Base-by-base conservation (phyloP, 1,284 basidiomycete genomes). In the Phaffia rhodozyma region DNA sequence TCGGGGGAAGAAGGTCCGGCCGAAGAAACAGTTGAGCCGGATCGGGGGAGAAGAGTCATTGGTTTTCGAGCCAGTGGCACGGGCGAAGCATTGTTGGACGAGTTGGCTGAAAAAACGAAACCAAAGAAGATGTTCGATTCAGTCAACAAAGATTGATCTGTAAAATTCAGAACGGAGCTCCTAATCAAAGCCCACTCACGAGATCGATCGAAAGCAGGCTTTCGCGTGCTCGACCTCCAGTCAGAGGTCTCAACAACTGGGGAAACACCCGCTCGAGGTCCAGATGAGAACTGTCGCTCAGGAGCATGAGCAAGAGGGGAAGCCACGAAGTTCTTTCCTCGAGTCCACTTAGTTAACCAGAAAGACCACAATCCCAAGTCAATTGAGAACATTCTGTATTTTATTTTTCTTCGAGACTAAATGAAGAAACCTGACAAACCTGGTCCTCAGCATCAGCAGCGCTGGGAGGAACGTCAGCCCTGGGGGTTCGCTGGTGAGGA, bases 31-130 rank as follows among this genome's bases (percentile, higher is more conserved):
- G 70, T 68, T 29, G 69, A 65, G 50, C 87, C 81, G 25, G 73
- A 70, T 60, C 89, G 84, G 48, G 91, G 90, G 3, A 90, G 78
- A 49, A 94, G 83, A 69, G 89, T 87, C 16, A 94, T 81, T 73
- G 87, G 90, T 66, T 83, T 83, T 57, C 91, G 85, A 27, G 64
- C 32, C 65, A 78, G 77, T 68, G 86, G 77, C 70, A 86, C 87
- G 56, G 89, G 90, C 5, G 86, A 88, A 1, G 88, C 84, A 48
- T 86, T 86, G 52, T 85, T 85, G 20, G 88, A 90, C 20, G 13
- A 20, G 43, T 50, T 25, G 32, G 48, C 38, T 43, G 38, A 13
- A 21, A 18, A 48, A 43, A 38, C 27, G 13, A 25, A 32, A 61
- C 54, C 50, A 32, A 59, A 29, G 9, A 47, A 54, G 20, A 5